These are phyloP conservation scores for Ustilago shanxiensis DNA, from an alignment of 1,284 basidiomycete genomes.

Conservation along the genomic window DNA sequence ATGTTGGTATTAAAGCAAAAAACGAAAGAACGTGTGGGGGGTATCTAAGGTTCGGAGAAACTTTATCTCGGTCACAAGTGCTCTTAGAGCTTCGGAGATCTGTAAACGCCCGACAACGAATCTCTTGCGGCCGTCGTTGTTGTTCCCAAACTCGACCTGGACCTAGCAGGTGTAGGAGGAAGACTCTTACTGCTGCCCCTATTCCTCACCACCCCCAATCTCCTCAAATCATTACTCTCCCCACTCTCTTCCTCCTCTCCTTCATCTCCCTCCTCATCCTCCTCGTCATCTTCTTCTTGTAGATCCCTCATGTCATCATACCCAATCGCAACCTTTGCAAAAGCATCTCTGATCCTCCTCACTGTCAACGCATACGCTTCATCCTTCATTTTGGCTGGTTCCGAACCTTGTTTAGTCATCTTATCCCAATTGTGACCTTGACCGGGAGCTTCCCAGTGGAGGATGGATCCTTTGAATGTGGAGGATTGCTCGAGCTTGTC, in stretches of 20 bases:
- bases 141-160: not conserved
- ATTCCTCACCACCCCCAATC: not conserved
- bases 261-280: slow-evolving; percentile 20
- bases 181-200: not conserved
- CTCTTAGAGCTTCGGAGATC: not conserved
- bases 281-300: slow-evolving; percentile 22
- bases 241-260: not conserved
- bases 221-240: not conserved
- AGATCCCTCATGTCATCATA: slow-evolving; percentile 18
- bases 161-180: not conserved
- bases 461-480: slow-evolving; percentile 25
- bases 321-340: slow-evolving; percentile 29
- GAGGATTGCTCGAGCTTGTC: slow-evolving; percentile 21
- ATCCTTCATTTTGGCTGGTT: slow-evolving; percentile 35
- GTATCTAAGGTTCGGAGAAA: not conserved
- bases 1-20: not conserved
- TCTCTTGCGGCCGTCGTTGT: not conserved
- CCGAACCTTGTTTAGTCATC: slow-evolving; percentile 37
- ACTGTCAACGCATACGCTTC: slow-evolving; percentile 44
- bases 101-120: not conserved
- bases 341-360: slow-evolving; percentile 38
- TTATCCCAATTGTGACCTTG: slow-evolving; percentile 61
- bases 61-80: too few species aligned
- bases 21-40: not conserved
- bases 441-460: slow-evolving; percentile 50